Evolutionary conservation across 2,329 filamentous ascomycete genomes (phyloP).

Genomic region (Fragosphaeria purpurea): DNA sequence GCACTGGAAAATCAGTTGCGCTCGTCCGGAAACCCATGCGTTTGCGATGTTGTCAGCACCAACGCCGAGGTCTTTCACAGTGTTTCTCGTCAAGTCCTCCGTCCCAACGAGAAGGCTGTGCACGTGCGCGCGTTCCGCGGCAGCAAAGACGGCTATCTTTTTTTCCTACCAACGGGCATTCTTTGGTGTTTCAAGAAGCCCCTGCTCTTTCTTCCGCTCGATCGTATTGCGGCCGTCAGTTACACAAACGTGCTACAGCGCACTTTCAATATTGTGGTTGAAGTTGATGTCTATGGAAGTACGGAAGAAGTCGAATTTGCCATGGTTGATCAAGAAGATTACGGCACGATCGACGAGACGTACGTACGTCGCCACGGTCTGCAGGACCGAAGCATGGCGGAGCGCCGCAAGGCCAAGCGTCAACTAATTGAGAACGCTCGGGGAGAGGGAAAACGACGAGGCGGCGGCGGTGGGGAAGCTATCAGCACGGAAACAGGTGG

Average conservation of each 20-base stretch:
- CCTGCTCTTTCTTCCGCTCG: slow-evolving; percentile 52
- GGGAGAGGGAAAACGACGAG: slow-evolving; percentile 34
- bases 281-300: slow-evolving; percentile 36
- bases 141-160: slow-evolving; percentile 58
- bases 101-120: slow-evolving; percentile 52
- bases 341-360: slow-evolving; percentile 49
- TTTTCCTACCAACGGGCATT: slow-evolving; percentile 57
- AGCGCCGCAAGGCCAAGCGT: slow-evolving; percentile 54
- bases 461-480: slow-evolving; percentile 21
- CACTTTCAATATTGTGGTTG: slow-evolving; percentile 58
- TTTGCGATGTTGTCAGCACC: slow-evolving; percentile 33
- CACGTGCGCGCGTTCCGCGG: slow-evolving; percentile 58
- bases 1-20: slow-evolving; percentile 44
- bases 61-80: slow-evolving; percentile 49
- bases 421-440: slow-evolving; percentile 50
- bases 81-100: slow-evolving; percentile 44
- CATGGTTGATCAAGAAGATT: slow-evolving; percentile 63
- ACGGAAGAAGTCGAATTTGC: slow-evolving; percentile 55
- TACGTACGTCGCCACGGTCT: slow-evolving; percentile 52
- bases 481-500: slow-evolving; percentile 13
- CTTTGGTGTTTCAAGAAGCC: slow-evolving; percentile 65
- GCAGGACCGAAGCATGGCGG: slow-evolving; percentile 59
- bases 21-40: slow-evolving; percentile 32
- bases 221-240: slow-evolving; percentile 51
- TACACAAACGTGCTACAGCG: slow-evolving; percentile 58